Conservation (phyloP, 805 yeast genomes). For the Wickerhamiella occidentalis region DNA sequence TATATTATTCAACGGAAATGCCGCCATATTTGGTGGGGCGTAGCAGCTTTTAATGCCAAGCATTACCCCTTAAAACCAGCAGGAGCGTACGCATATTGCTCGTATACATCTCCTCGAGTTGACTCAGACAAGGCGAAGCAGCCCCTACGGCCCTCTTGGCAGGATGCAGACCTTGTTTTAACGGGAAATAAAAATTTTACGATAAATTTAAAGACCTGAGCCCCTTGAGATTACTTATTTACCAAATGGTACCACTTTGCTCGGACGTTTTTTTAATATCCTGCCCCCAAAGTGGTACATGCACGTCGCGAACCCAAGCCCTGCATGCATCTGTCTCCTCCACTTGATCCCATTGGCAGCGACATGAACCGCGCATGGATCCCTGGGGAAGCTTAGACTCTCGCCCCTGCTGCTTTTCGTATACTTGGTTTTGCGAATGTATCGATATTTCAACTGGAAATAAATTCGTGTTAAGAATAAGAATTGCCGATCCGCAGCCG, state of each 20-base stretch:
- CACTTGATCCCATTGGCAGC: background rate
- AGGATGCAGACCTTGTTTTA: background rate
- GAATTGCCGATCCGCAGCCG: background rate
- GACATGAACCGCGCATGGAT: background rate
- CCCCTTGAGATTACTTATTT: background rate
- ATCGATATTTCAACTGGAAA: no score
- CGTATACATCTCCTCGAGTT: background rate
- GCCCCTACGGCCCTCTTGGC: background rate
- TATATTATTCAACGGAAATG: no score
- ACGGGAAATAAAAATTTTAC: background rate
- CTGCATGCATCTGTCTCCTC: background rate
- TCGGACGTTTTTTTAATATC: background rate
- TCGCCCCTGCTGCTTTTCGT: no score
- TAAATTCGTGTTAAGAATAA: background rate
- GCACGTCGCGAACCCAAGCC: background rate
- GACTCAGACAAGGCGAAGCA: constrained; percentile 4
- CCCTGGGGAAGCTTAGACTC: no score
- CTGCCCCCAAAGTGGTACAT: background rate
- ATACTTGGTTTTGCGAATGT: no score
- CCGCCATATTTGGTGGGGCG: background rate
- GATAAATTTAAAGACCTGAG: background rate
- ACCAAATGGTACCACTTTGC: no score
- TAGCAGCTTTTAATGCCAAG: background rate
- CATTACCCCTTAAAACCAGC: background rate
- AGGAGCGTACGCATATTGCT: background rate